Conservation (phyloP, 31 red algal species). For the Asparagopsis taxiformis region DNA sequence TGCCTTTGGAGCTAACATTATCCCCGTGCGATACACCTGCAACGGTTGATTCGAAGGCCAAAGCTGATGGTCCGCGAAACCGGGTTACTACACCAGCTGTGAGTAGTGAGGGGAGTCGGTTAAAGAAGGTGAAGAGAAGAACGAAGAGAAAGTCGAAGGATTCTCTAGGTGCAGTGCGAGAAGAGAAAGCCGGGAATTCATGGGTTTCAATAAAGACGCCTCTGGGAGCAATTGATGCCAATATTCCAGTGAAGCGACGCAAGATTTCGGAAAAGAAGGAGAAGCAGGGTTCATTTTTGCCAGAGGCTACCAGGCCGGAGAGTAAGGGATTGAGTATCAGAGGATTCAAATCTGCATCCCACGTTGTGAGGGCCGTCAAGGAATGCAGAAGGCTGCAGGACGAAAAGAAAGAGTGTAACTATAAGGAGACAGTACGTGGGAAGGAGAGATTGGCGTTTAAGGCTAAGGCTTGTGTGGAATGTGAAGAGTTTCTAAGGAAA, state of each 20-base stretch:
- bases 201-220: background rate
- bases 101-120: too few relatives aligned
- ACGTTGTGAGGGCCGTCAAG: background rate
- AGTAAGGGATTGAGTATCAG: background rate
- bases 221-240: background rate
- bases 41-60: too few relatives aligned
- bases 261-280: background rate
- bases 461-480: background rate
- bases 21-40: too few relatives aligned
- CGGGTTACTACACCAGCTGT: too few relatives aligned
- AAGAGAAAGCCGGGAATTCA: background rate
- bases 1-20: too few relatives aligned
- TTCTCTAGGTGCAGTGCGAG: background rate
- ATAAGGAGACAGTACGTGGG: background rate
- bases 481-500: background rate
- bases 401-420: background rate
- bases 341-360: background rate
- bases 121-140: too few relatives aligned
- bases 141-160: background rate
- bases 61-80: too few relatives aligned
- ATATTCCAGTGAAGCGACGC: too few relatives aligned
- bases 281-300: background rate
- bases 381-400: background rate
- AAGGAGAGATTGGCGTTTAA: background rate
- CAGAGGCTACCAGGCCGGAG: too few relatives aligned